phyloP scores from a whole-genome alignment of 2,329 filamentous ascomycete genomes.

The Ceratocystis harringtonii region DNA sequence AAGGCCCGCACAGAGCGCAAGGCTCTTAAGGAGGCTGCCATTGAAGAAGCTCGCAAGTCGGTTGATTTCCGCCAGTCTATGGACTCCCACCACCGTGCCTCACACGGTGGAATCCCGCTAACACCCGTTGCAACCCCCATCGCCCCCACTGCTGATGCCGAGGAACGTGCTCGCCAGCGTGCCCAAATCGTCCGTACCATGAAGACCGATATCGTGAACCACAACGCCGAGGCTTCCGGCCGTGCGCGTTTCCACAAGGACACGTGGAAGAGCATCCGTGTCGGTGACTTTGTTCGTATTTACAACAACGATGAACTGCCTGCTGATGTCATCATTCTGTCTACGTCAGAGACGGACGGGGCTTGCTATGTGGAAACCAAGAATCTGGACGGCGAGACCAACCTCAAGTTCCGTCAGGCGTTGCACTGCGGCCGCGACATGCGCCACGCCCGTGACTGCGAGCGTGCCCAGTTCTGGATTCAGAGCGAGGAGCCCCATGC shows the following conservation, averaged over 20 bases:
- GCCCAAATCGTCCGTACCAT: slow-evolving; percentile 30
- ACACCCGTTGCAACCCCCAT: slow-evolving; percentile 49
- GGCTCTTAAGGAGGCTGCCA: slow-evolving; percentile 30
- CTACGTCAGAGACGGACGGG: slow-evolving; percentile 85
- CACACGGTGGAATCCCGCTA: slow-evolving; percentile 61
- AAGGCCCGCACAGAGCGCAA: slow-evolving; percentile 35
- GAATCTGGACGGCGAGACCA: slow-evolving; percentile 94
- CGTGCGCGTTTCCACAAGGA: slow-evolving; percentile 82
- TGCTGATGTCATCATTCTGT: slow-evolving; percentile 79
- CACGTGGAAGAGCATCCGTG: slow-evolving; percentile 86
- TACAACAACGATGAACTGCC: slow-evolving; percentile 95
- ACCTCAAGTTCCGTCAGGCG: slow-evolving; percentile 85
- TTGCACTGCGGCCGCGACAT: slow-evolving; percentile 70
- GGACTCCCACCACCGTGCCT: slow-evolving; percentile 38
- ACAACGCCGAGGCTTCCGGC: slow-evolving; percentile 46
- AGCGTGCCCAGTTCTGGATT: slow-evolving; percentile 70
- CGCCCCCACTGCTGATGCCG: slow-evolving; percentile 37
- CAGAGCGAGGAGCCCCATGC: slow-evolving; percentile 85
- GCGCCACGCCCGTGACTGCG: slow-evolving; percentile 82
- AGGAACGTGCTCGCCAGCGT: slow-evolving; percentile 22
- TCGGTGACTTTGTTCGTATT: slow-evolving; percentile 90
- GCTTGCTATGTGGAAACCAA: slow-evolving; percentile 97
- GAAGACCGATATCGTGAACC: slow-evolving; percentile 55
- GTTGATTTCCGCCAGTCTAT: slow-evolving; percentile 29
- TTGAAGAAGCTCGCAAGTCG: slow-evolving; percentile 49